Evolutionary conservation across 2,329 filamentous ascomycete genomes (phyloP).

Genomic region (Penicillium digitatum): DNA sequence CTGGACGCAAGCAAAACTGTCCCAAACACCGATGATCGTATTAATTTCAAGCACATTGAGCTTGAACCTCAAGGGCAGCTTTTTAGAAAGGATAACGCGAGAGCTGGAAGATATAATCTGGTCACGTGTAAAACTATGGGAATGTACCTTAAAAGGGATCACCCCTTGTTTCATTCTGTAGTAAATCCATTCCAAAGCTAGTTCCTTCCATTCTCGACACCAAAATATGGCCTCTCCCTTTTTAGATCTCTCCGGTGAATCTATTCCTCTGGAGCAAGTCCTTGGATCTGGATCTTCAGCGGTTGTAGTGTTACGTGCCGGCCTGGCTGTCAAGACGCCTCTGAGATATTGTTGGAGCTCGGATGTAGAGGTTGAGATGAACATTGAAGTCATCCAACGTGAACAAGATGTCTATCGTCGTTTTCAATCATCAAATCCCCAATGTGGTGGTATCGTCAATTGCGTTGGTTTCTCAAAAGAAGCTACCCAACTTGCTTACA

Average conservation of each 20-base stretch:
- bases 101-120: no score
- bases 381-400: slow-evolving; percentile 12
- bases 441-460: slow-evolving; percentile 15
- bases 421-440: slow-evolving; percentile 2
- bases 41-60: no score
- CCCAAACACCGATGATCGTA: no score
- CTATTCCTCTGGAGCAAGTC: slow-evolving; percentile 5
- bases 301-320: slow-evolving; percentile 11
- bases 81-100: no score
- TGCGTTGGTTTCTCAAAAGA: slow-evolving; percentile 14
- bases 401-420: slow-evolving; percentile 20
- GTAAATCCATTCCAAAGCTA: not conserved
- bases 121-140: no score
- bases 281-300: slow-evolving; percentile 14
- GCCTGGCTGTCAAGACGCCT: slow-evolving; percentile 14
- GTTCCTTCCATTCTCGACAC: not conserved
- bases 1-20: no score
- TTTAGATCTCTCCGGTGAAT: slow-evolving; percentile 6
- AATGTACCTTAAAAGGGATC: no score
- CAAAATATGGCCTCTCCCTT: slow-evolving; percentile 1
- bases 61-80: no score
- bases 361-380: slow-evolving; percentile 12
- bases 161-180: not conserved
- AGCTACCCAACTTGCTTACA: slow-evolving; percentile 20
- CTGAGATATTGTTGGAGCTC: slow-evolving; percentile 13